These are phyloP conservation scores for Rhododendron williamsianum DNA, from an alignment of 148 eudicot genomes.

Conservation along the genomic window DNA sequence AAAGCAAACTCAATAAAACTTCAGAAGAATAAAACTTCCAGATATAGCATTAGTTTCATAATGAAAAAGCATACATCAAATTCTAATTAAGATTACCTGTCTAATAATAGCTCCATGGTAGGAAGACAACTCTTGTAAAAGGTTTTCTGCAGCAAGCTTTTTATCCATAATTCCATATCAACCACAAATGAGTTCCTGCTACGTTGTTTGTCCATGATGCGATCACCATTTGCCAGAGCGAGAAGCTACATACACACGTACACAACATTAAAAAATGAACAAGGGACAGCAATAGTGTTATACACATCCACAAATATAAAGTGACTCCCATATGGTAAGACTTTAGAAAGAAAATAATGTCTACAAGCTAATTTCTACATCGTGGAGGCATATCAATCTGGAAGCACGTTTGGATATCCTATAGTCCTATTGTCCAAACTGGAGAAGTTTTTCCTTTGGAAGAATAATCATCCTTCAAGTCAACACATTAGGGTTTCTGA, in stretches of 20 bases:
- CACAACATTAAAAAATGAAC: neutral
- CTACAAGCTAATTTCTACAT: neutral
- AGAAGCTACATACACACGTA: conserved; percentile 46
- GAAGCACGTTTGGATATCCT: neutral
- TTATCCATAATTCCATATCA: conserved; percentile 54
- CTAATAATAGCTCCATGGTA: conserved; percentile 69
- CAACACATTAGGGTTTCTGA: neutral
- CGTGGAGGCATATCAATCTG: neutral
- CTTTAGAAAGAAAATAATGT: neutral
- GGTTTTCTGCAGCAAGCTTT: conserved; percentile 91
- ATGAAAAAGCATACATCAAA: neutral
- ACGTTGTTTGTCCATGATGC: conserved; percentile 94
- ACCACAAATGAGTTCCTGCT: conserved; percentile 97
- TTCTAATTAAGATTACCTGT: conserved; percentile 44
- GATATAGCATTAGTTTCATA: neutral
- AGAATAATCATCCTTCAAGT: neutral
- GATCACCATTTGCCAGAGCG: conserved; percentile 94
- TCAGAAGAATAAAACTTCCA: neutral
- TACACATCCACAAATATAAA: neutral
- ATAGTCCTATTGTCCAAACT: neutral
- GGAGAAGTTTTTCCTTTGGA: neutral
- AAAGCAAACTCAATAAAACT: neutral
- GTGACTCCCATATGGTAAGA: neutral
- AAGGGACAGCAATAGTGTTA: neutral
- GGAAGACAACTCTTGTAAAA: conserved; percentile 60